These are phyloP conservation scores for Paxillus ammoniavirescens DNA, from an alignment of 768 basidiomycete genomes.

Conservation along the genomic window DNA sequence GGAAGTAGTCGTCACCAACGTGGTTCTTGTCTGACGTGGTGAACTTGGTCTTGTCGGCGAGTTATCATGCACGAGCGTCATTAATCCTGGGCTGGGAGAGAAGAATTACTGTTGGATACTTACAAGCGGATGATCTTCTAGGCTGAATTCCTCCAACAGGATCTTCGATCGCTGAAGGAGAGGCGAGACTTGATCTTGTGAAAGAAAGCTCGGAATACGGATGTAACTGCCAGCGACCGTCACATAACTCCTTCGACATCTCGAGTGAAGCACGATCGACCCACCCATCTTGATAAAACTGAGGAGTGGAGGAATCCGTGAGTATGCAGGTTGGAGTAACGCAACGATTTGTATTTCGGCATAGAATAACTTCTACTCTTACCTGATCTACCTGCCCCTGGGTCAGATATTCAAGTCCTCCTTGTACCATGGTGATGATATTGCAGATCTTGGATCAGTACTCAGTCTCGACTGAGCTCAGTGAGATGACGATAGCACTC, in stretches of 20 bases:
- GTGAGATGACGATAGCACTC: too few species aligned
- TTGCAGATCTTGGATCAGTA: too few species aligned
- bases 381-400: constrained; percentile 61
- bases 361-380: constrained; percentile 8
- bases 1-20: constrained; percentile 91
- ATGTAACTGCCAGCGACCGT: constrained; percentile 59
- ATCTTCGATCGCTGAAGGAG: constrained; percentile 71
- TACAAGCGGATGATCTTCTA: constrained; percentile 81
- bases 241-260: neutral
- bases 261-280: constrained; percentile 14
- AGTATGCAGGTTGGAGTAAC: neutral
- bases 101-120: constrained; percentile 16
- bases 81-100: neutral
- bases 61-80: neutral
- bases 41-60: constrained; percentile 72
- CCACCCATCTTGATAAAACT: constrained; percentile 65
- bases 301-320: neutral
- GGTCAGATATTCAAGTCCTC: constrained; percentile 46
- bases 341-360: neutral
- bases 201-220: constrained; percentile 71
- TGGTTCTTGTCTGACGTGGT: constrained; percentile 74
- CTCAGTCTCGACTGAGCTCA: too few species aligned
- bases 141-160: constrained; percentile 74
- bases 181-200: constrained; percentile 49
- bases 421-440: neutral